Conservation (phyloP, 805 yeast species). For the Candida stauntonica region DNA sequence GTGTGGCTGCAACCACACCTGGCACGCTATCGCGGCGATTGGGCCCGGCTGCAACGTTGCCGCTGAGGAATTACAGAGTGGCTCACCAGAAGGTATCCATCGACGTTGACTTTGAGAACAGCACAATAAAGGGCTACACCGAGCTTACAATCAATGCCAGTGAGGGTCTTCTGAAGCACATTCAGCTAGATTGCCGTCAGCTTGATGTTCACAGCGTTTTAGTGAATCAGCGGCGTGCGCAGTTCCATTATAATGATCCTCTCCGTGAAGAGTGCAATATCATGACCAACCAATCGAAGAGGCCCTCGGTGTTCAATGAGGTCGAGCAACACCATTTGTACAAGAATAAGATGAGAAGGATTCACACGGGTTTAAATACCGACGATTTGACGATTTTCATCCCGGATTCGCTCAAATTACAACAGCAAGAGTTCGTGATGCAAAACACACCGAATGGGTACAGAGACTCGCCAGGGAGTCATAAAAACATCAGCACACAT, state of each 20-base stretch:
- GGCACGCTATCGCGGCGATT: conserved; percentile 10
- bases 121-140: conserved; percentile 63
- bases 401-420: conserved; percentile 63
- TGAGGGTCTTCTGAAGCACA: conserved; percentile 47
- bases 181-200: conserved; percentile 79
- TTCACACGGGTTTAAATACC: conserved; percentile 50
- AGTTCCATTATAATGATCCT: conserved; percentile 53
- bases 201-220: conserved; percentile 58
- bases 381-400: conserved; percentile 61
- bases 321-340: conserved; percentile 57
- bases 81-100: conserved; percentile 81
- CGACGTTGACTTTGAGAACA: conserved; percentile 71
- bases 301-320: conserved; percentile 8
- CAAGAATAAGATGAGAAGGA: conserved; percentile 46
- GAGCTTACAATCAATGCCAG: conserved; percentile 79
- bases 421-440: conserved; percentile 46
- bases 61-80: conserved; percentile 46
- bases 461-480: conserved; percentile 35
- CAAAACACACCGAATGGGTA: conserved; percentile 34
- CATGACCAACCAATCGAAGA: conserved; percentile 22
- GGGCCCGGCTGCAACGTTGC: neutral
- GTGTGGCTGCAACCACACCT: conserved; percentile 19
- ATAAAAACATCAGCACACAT: conserved; percentile 17
- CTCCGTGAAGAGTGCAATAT: conserved; percentile 36
- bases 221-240: conserved; percentile 57